phyloP scores from a whole-genome alignment of 2,329 filamentous ascomycete species.

The Diaporthe citriasiana region DNA sequence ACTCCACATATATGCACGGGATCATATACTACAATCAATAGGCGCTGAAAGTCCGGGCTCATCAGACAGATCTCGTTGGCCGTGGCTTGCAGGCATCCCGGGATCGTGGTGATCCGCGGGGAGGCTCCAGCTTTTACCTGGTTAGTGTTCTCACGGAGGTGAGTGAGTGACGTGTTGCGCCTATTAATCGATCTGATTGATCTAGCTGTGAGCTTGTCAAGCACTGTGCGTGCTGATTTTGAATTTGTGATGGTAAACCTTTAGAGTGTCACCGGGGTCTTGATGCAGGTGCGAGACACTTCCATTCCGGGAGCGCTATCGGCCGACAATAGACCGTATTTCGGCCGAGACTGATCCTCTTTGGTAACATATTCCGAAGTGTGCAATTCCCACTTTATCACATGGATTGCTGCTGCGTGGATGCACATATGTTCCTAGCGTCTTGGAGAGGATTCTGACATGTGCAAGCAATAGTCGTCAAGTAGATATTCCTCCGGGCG shows the following conservation, averaged over 20 bases:
- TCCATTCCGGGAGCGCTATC: background rate
- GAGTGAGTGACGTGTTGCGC: no score
- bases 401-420: no score
- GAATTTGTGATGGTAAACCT: conserved; percentile 11
- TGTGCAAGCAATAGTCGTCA: background rate
- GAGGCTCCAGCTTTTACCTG: no score
- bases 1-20: background rate
- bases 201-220: background rate
- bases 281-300: background rate
- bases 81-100: background rate
- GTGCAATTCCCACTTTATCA: background rate
- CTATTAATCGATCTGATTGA: background rate
- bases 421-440: background rate
- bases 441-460: background rate
- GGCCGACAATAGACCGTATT: background rate
- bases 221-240: background rate
- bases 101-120: background rate
- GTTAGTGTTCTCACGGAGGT: background rate
- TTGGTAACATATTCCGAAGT: background rate
- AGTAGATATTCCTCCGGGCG: background rate
- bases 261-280: background rate
- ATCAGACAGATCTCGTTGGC: background rate
- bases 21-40: background rate
- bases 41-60: background rate
- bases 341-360: background rate